Conservation (phyloP, 192 early-diverging fungal genomes). For the Fimicolochytrium jonesii region DNA sequence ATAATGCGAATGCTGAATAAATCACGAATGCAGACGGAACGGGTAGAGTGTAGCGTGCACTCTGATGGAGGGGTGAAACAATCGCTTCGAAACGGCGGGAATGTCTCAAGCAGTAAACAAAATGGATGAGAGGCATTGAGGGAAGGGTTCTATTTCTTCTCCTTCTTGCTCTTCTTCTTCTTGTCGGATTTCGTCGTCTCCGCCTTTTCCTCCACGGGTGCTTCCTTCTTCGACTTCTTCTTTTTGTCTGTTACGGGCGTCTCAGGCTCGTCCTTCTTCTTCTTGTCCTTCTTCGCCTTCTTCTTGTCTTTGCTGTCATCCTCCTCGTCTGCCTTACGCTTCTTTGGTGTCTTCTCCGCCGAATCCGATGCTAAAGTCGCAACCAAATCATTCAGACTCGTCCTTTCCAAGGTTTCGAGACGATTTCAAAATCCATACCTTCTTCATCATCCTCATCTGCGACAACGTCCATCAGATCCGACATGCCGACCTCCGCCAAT, state of each 20-base stretch:
- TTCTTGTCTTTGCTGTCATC: constrained; percentile 38
- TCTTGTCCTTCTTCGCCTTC: constrained; percentile 33
- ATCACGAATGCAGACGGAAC: too few species aligned
- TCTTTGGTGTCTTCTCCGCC: constrained; percentile 27
- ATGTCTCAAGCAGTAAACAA: too few species aligned
- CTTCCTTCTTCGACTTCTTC: constrained; percentile 56
- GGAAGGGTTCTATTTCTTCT: constrained; percentile 18
- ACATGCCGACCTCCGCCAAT: constrained; percentile 62
- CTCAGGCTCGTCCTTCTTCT: constrained; percentile 26
- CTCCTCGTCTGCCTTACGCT: constrained; percentile 40
- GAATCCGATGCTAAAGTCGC: neutral
- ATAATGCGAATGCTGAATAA: too few species aligned
- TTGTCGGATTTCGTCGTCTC: constrained; percentile 21
- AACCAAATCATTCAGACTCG: constrained; percentile 34
- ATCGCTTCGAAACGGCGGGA: too few species aligned
- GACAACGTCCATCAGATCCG: constrained; percentile 57
- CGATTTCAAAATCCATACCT: constrained; percentile 25
- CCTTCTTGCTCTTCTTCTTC: constrained; percentile 30
- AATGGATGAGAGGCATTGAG: too few species aligned
- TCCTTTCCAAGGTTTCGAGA: constrained; percentile 41
- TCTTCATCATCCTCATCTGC: constrained; percentile 50
- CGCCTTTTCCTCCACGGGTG: constrained; percentile 21
- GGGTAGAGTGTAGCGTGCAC: too few species aligned
- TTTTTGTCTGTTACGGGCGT: constrained; percentile 54
- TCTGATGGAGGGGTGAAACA: too few species aligned